A percentile compares a stretch with the other conserved stretches of the same genome.
phyloP scores from a whole-genome alignment of 768 basidiomycete species.

The Symmetrospora coprosmae region DNA sequence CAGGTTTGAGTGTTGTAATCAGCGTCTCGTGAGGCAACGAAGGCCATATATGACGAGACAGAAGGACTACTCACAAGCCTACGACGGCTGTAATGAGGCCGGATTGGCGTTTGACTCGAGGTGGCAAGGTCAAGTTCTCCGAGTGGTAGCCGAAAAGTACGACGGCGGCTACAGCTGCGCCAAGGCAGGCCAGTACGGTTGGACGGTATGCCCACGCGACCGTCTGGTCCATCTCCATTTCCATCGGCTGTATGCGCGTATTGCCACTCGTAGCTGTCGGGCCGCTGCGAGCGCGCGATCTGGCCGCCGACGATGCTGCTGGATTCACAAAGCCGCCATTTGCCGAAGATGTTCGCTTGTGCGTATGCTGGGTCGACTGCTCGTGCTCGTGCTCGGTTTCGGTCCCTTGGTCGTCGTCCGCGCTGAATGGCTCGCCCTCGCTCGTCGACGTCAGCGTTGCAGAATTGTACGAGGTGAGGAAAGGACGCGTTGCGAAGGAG shows the following conservation, averaged over 20 bases:
- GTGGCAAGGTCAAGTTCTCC: slow-evolving; percentile 5
- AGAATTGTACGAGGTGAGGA: no score
- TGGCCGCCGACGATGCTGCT: no score
- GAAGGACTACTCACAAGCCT: slow-evolving; percentile 8
- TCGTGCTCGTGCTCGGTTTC: no score
- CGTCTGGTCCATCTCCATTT: slow-evolving; percentile 5
- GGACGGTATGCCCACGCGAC: slow-evolving; percentile 10
- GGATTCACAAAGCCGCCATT: no score
- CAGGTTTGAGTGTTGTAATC: no score
- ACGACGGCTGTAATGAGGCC: slow-evolving; percentile 10
- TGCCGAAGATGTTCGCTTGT: no score
- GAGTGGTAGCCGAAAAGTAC: slow-evolving; percentile 8
- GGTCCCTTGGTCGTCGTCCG: slow-evolving; percentile 6
- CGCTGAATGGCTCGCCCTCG: slow-evolving; percentile 12
- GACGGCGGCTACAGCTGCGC: background rate
- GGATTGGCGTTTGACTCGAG: slow-evolving; percentile 6
- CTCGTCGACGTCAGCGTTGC: slow-evolving; percentile 11
- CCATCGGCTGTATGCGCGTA: no score
- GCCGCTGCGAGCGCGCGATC: no score
- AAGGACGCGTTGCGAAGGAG: background rate
- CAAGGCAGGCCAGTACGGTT: slow-evolving; percentile 1
- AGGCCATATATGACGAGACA: no score
- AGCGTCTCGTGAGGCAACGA: no score
- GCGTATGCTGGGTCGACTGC: no score
- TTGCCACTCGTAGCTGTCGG: no score